Evolutionary conservation across 371 early-diverging fungal genomes (phyloP).

Genomic region (Entomophthora muscae): DNA sequence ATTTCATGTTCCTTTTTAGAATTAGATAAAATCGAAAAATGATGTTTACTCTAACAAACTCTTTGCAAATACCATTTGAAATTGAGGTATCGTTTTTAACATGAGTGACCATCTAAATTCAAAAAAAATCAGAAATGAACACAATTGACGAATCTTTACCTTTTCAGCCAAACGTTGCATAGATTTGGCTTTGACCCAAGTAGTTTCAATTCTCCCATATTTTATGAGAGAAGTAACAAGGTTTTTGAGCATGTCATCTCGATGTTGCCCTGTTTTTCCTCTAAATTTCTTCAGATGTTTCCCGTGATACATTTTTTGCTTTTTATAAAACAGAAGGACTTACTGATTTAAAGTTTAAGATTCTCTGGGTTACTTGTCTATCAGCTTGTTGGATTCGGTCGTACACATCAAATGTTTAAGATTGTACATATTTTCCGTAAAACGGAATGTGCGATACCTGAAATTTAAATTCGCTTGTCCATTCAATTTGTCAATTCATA

Average conservation of each 20-base stretch:
- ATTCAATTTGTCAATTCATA: no score
- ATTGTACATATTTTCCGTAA: no score
- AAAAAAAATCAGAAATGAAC: neutral
- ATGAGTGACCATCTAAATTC: slow-evolving; percentile 47
- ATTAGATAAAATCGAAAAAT: neutral
- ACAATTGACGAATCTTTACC: slow-evolving; percentile 16
- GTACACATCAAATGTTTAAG: no score
- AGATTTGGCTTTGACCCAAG: slow-evolving; percentile 86
- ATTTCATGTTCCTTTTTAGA: slow-evolving; percentile 31
- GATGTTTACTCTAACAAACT: slow-evolving; percentile 31
- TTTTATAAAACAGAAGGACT: no score
- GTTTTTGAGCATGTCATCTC: slow-evolving; percentile 69
- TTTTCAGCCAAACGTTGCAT: slow-evolving; percentile 69
- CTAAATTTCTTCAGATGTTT: slow-evolving; percentile 48
- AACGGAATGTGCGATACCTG: no score
- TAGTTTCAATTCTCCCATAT: slow-evolving; percentile 84
- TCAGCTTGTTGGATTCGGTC: no score
- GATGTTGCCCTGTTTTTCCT: slow-evolving; percentile 43
- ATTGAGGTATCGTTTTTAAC: slow-evolving; percentile 49
- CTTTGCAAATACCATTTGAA: slow-evolving; percentile 38
- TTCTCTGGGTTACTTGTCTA: no score
- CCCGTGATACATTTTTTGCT: slow-evolving; percentile 54
- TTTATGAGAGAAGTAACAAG: slow-evolving; percentile 71
- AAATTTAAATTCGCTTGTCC: no score
- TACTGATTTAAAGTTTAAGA: no score